Conservation (phyloP, 352 stramenopile species). For the Phytophthora podocarpi region DNA sequence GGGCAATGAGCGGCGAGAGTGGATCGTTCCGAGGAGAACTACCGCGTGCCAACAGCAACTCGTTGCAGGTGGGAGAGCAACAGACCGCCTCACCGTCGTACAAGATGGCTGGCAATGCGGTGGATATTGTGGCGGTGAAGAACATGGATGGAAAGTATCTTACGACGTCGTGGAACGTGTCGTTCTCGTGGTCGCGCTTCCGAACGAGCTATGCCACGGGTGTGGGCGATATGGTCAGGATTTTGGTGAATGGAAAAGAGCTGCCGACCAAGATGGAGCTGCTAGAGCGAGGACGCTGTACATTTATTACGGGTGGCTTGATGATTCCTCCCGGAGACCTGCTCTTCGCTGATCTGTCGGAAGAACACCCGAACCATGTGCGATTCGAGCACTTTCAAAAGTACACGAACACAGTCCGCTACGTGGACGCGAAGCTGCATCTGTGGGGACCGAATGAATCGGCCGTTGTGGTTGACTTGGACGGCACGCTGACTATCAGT, state of each 20-base stretch:
- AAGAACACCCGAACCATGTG: constrained; percentile 67
- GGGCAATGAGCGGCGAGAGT: constrained; percentile 1
- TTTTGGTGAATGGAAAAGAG: constrained; percentile 81
- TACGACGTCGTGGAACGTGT: constrained; percentile 79
- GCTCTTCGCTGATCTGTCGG: constrained; percentile 58
- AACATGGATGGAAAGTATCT: constrained; percentile 63
- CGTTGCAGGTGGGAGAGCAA: constrained; percentile 18
- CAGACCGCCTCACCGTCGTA: constrained; percentile 42
- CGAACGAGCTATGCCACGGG: constrained; percentile 58
- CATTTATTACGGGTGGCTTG: constrained; percentile 65
- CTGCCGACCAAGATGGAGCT: constrained; percentile 80
- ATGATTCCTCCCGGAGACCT: constrained; percentile 64
- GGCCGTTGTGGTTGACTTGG: constrained; percentile 80
- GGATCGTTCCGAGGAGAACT: constrained; percentile 16
- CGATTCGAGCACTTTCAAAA: constrained; percentile 82
- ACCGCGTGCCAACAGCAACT: constrained; percentile 19
- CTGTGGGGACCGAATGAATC: constrained; percentile 83
- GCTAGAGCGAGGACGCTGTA: constrained; percentile 66
- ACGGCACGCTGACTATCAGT: constrained; percentile 85
- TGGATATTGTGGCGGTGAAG: constrained; percentile 79
- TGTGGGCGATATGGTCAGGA: constrained; percentile 73
- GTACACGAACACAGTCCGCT: constrained; percentile 70
- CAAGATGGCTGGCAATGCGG: constrained; percentile 76
- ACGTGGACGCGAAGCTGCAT: constrained; percentile 76
- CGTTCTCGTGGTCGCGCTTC: constrained; percentile 77